Evolutionary conservation across 768 basidiomycete species (phyloP).

Genomic region (Phylloporus sp.): DNA sequence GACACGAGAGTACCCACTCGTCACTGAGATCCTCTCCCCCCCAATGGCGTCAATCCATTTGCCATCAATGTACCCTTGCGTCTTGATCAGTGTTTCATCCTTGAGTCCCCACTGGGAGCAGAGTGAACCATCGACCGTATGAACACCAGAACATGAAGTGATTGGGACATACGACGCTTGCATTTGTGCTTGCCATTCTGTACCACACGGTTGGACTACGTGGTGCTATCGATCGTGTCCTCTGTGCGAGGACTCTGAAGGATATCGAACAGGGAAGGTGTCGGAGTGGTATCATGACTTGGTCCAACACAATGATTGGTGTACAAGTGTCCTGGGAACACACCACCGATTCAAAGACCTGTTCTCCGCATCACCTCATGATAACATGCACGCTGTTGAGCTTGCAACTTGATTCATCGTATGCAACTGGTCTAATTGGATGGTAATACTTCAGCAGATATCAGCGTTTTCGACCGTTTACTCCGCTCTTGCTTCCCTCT

Average conservation of each 20-base stretch:
- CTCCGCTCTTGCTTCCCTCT: constrained; percentile 26
- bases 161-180: constrained; percentile 31
- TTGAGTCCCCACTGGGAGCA: constrained; percentile 62
- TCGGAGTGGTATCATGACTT: constrained; percentile 14
- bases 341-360: too few species aligned
- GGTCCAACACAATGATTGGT: neutral
- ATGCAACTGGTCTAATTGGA: neutral
- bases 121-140: neutral
- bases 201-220: constrained; percentile 14
- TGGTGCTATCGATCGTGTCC: constrained; percentile 3
- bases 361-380: too few species aligned
- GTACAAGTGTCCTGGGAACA: neutral
- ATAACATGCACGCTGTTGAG: too few species aligned
- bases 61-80: constrained; percentile 77
- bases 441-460: neutral
- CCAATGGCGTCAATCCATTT: constrained; percentile 82
- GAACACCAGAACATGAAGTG: neutral
- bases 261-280: constrained; percentile 14
- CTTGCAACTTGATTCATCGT: too few species aligned
- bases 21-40: constrained; percentile 68
- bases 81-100: constrained; percentile 70
- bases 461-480: constrained; percentile 30
- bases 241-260: constrained; percentile 19
- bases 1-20: constrained; percentile 49
- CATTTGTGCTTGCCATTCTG: constrained; percentile 57